A percentile compares a stretch with the other conserved stretches of the same genome.
Conservation (phyloP, 208 protist species). For the Trypanosoma avium region DNA sequence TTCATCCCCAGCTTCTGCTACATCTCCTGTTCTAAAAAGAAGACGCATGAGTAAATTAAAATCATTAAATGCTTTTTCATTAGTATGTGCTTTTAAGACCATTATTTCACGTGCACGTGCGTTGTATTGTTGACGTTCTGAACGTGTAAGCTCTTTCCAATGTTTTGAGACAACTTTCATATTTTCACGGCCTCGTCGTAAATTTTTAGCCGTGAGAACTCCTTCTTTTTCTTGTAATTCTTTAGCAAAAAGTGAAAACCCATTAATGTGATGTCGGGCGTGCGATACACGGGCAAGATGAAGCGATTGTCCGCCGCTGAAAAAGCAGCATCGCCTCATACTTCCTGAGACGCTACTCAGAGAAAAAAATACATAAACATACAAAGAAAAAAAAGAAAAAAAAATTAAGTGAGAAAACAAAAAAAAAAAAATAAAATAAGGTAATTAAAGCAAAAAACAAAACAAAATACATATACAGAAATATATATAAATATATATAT, state of each 20-base stretch:
- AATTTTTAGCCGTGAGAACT: conserved; percentile 32
- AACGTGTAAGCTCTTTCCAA: conserved; percentile 34
- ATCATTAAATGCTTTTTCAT: conserved; percentile 44
- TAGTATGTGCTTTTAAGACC: conserved; percentile 25
- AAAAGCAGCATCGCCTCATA: conserved; percentile 28
- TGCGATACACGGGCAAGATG: conserved; percentile 7
- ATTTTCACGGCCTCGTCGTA: conserved; percentile 36
- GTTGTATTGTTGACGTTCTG: conserved; percentile 44
- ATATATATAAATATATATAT: too few relatives aligned
- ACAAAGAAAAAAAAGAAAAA: not conserved
- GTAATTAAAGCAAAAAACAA: conserved; percentile 6
- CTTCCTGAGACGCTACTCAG: not conserved
- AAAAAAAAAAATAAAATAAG: conserved; percentile 11
- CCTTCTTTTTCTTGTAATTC: conserved; percentile 35
- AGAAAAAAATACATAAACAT: not conserved
- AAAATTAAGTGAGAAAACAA: not conserved
- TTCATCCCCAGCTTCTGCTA: conserved; percentile 47
- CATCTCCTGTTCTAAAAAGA: conserved; percentile 32
- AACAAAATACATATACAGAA: too few relatives aligned
- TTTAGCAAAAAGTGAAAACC: conserved; percentile 60
- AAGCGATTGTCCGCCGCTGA: conserved; percentile 10
- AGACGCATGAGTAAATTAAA: conserved; percentile 78
- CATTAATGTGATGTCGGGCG: conserved; percentile 48
- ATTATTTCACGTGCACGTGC: conserved; percentile 33
- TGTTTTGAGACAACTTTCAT: conserved; percentile 44